Evolutionary conservation across 2,329 filamentous ascomycete species (phyloP), one percentile per base, ranked within the genome.

Genomic region (Curvularia sp.): DNA sequence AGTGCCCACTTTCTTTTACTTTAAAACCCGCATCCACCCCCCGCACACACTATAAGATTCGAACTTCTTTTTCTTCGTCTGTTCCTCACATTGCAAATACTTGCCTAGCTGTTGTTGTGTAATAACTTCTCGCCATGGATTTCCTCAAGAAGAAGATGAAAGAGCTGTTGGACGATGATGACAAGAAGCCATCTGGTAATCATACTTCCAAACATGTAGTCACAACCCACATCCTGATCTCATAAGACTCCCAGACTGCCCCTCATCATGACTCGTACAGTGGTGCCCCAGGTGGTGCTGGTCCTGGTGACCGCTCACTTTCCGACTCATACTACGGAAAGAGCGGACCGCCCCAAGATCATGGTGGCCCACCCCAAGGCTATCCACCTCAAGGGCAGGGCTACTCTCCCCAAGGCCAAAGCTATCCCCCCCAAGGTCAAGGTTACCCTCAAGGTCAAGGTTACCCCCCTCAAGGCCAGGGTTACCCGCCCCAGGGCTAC

Each of bases 131-230:
- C 51, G 55, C 7, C 42, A 80, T 81, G 79, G 79, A 79, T 53
- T 81, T 81, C 60, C 74, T 80, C 63, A 80, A 79, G 69, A 80
- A 81, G 60, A 76, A 80, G 62, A 80, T 78, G 68, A 78, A 79
- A 63, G 78, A 80, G 61, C 71, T 80, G 60, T 69, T 80, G 55
- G 75, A 79, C 52, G 75, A 79, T 45, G 75, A 78, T 59, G 67
- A 74, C 32, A 64, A 68, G 61, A 69, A 78, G 60, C 75, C 36
- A 72, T 64, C 70, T 53, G 64, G 60, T 56, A 69, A 55, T 65
- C 51, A 28, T 42, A 25, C 18, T 18, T 42, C 5, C 9, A 42
- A 9, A 28, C 10, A 34, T n/a, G 8, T 5, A 39, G 18, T 36
- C 43, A 13, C 56, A 13, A 27, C 23, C 28, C 5, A 21, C 36